phyloP scores from a whole-genome alignment of 2,329 filamentous ascomycete species.

The Aureobasidium leucospermi region DNA sequence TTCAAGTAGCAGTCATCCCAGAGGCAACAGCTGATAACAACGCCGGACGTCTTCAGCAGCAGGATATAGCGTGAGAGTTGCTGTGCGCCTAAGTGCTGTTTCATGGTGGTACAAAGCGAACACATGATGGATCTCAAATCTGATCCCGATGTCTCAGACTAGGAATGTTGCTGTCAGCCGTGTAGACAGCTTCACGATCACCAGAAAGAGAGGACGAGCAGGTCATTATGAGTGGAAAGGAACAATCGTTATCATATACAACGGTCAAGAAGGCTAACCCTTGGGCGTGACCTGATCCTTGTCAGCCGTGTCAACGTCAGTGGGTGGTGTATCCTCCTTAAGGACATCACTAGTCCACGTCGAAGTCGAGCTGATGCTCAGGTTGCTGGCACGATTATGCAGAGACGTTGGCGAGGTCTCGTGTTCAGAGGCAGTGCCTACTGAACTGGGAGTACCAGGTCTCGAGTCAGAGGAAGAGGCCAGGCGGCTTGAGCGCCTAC shows the following conservation, averaged over 20 bases:
- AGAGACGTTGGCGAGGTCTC: not conserved
- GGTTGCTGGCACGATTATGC: constrained; percentile 16
- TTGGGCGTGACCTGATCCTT: constrained; percentile 5
- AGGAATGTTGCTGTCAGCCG: not conserved
- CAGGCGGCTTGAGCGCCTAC: constrained; percentile 8
- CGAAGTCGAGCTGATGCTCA: constrained; percentile 15
- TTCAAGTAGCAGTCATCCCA: no score
- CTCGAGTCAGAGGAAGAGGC: constrained; percentile 10
- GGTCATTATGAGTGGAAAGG: not conserved
- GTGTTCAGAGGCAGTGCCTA: not conserved
- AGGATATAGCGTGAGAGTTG: not conserved
- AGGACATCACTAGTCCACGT: constrained; percentile 15
- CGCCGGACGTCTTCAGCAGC: not conserved
- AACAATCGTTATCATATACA: constrained; percentile 5
- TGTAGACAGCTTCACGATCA: not conserved
- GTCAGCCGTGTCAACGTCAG: constrained; percentile 14
- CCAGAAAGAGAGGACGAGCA: not conserved
- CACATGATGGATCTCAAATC: not conserved
- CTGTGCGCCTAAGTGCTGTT: not conserved
- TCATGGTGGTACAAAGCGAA: not conserved
- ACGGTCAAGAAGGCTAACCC: not conserved
- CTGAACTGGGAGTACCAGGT: not conserved
- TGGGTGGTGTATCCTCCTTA: constrained; percentile 17
- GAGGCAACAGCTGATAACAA: not conserved
- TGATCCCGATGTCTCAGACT: not conserved